Evolutionary conservation across 2,329 filamentous ascomycete species (phyloP).

Genomic region (Hymenoscyphus scutula): DNA sequence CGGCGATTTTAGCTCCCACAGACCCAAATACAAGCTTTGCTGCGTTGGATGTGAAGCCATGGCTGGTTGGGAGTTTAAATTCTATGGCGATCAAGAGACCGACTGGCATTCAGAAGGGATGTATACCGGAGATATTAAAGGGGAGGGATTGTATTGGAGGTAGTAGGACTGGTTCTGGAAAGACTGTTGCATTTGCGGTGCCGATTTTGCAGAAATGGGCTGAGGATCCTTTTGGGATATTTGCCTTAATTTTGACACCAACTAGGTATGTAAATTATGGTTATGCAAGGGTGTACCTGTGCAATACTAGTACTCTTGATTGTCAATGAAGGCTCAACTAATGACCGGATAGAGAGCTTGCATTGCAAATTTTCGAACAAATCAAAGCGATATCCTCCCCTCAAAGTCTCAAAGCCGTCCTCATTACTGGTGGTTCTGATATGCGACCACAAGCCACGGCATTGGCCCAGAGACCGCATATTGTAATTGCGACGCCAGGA

Average conservation of each 20-base stretch:
- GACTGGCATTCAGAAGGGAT: slow-evolving; percentile 88
- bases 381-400: slow-evolving; percentile 88
- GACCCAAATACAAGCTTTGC: slow-evolving; percentile 66
- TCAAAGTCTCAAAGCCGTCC: slow-evolving; percentile 79
- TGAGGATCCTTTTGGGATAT: slow-evolving; percentile 87
- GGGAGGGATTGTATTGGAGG: slow-evolving; percentile 94
- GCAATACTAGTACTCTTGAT: background rate
- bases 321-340: slow-evolving; percentile 13
- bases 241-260: slow-evolving; percentile 83
- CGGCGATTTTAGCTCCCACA: slow-evolving; percentile 48
- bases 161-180: slow-evolving; percentile 91
- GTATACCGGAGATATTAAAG: slow-evolving; percentile 88
- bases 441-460: slow-evolving; percentile 89
- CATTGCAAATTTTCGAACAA: slow-evolving; percentile 94
- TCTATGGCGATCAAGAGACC: slow-evolving; percentile 81
- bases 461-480: slow-evolving; percentile 76
- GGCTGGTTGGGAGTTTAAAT: slow-evolving; percentile 79
- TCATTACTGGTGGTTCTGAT: slow-evolving; percentile 91
- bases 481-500: slow-evolving; percentile 93
- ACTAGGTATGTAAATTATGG: slow-evolving; percentile 55
- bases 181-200: slow-evolving; percentile 93
- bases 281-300: background rate
- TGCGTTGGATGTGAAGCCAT: slow-evolving; percentile 71
- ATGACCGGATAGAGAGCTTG: slow-evolving; percentile 66
- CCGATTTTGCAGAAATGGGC: slow-evolving; percentile 94